These are phyloP conservation scores for Mortierella hygrophila DNA, from an alignment of 192 early-diverging fungal species.

Conservation along the genomic window DNA sequence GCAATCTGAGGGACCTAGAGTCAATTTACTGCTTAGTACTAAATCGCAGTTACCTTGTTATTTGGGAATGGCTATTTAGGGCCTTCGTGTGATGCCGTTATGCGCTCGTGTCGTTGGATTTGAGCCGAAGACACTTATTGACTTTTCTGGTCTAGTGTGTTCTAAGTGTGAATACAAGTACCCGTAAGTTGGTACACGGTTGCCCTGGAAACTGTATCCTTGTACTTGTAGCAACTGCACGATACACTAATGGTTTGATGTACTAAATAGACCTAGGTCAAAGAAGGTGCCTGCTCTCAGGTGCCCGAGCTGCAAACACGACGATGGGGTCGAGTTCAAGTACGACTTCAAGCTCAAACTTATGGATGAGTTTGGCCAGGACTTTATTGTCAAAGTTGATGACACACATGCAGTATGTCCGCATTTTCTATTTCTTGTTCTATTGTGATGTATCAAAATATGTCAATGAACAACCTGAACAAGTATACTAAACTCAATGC, in stretches of 20 bases:
- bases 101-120: constrained; percentile 8
- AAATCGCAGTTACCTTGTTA: no score
- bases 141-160: constrained; percentile 22
- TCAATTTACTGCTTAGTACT: no score
- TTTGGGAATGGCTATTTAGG: not conserved
- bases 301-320: not conserved
- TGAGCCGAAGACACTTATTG: constrained; percentile 9
- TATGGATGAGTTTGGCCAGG: constrained; percentile 25
- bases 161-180: constrained; percentile 6
- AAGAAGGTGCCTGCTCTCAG: not conserved
- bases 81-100: not conserved
- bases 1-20: no score
- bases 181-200: constrained; percentile 10
- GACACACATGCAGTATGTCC: constrained; percentile 23
- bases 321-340: not conserved
- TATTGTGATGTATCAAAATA: no score
- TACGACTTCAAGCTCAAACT: constrained; percentile 26
- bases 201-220: not conserved
- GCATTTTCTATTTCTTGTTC: no score
- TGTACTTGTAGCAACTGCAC: no score
- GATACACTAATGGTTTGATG: no score
- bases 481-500: no score
- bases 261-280: not conserved
- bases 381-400: constrained; percentile 13
- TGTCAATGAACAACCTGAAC: no score